These are phyloP conservation scores for Castanea crenata DNA, from an alignment of 306 rosid genomes.

Conservation along the genomic window DNA sequence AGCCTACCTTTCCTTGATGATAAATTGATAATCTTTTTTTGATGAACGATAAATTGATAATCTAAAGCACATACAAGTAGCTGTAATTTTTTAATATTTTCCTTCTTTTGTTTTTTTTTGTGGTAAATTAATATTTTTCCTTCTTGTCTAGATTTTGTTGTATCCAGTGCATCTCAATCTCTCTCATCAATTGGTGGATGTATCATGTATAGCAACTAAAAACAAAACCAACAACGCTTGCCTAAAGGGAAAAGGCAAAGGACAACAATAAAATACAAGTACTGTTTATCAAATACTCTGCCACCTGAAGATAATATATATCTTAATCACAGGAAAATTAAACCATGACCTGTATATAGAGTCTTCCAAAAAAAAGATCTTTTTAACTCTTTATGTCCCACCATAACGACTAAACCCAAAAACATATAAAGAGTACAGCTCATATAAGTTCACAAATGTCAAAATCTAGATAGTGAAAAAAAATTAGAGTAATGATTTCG, in stretches of 20 bases:
- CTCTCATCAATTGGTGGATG: neutral
- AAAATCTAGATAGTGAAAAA: conserved; percentile 2
- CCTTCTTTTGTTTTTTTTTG: no score
- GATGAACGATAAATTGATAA: neutral
- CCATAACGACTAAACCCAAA: conserved; percentile 29
- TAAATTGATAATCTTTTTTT: neutral
- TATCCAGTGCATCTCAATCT: neutral
- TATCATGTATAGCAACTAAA: neutral
- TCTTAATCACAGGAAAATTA: conserved; percentile 35
- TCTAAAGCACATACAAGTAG: neutral
- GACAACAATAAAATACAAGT: neutral
- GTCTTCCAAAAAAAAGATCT: conserved; percentile 28
- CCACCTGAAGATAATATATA: conserved; percentile 8
- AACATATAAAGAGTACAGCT: conserved; percentile 38
- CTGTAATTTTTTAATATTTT: neutral
- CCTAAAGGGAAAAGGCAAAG: neutral
- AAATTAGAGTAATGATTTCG: neutral
- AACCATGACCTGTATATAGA: conserved; percentile 23
- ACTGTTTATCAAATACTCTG: neutral
- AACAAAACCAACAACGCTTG: neutral
- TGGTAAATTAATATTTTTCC: no score
- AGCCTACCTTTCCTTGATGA: neutral
- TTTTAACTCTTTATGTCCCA: conserved; percentile 25
- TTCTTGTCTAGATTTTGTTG: neutral
- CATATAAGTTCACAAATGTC: conserved; percentile 14